Conservation (phyloP, 1,139 yeast species). For the Candida pseudoviswanathii region DNA sequence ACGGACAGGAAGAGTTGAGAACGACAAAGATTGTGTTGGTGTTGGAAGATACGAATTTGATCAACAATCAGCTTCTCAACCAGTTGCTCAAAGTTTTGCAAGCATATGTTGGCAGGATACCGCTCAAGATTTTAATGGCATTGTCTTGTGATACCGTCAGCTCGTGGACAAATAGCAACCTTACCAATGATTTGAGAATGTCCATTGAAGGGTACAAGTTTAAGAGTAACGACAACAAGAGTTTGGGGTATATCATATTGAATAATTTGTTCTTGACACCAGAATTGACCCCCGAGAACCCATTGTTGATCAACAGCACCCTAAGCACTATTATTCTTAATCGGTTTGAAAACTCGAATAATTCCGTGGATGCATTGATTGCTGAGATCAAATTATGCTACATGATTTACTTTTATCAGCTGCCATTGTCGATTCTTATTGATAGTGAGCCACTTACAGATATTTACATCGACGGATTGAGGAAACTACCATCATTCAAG, state of each 20-base stretch:
- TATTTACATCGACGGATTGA: constrained; percentile 24
- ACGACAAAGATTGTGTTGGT: constrained; percentile 39
- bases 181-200: constrained; percentile 34
- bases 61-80: constrained; percentile 52
- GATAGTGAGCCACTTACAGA: constrained; percentile 13
- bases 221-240: constrained; percentile 43
- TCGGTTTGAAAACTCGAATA: constrained; percentile 45
- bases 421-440: constrained; percentile 56
- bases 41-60: constrained; percentile 68
- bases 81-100: constrained; percentile 52
- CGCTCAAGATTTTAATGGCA: constrained; percentile 54
- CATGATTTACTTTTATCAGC: constrained; percentile 72
- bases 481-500: constrained; percentile 43
- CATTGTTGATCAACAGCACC: constrained; percentile 24
- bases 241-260: constrained; percentile 40
- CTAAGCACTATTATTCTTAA: constrained; percentile 38
- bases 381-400: constrained; percentile 59
- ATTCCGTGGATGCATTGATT: constrained; percentile 54
- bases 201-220: constrained; percentile 45
- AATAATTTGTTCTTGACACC: constrained; percentile 35
- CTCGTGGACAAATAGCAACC: constrained; percentile 38
- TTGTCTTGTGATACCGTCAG: constrained; percentile 48
- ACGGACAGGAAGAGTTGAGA: constrained; percentile 15
- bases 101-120: constrained; percentile 35
- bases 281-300: constrained; percentile 21